Percentiles rank a stretch among this genome's conserved stretches.
Evolutionary conservation across 352 stramenopile genomes (phyloP).

Genomic region (Salisapilia sapeloensis): DNA sequence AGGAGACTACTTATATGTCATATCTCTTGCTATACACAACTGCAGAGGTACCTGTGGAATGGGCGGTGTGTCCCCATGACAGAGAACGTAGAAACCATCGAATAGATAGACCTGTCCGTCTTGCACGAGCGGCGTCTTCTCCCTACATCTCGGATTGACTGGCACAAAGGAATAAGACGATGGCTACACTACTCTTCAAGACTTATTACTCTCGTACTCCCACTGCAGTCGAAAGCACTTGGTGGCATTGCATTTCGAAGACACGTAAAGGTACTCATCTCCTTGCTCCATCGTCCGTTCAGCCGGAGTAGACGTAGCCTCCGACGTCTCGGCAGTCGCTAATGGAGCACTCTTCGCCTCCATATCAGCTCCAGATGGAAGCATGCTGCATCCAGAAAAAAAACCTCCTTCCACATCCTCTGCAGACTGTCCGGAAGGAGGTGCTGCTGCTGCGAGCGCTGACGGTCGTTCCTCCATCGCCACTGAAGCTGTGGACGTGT

Average conservation of each 20-base stretch:
- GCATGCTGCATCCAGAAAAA: no score
- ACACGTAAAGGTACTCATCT: slow-evolving; percentile 42
- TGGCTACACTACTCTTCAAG: background rate
- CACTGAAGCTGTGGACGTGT: no score
- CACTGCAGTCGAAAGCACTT: slow-evolving; percentile 64
- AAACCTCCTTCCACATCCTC: no score
- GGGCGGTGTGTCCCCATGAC: slow-evolving; percentile 26
- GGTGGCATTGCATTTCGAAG: slow-evolving; percentile 32
- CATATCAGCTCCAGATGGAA: no score
- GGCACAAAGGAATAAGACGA: background rate
- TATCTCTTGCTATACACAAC: background rate
- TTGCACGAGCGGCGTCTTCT: slow-evolving; percentile 56
- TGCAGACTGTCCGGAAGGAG: no score
- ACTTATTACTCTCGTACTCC: slow-evolving; percentile 50
- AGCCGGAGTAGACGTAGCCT: slow-evolving; percentile 2
- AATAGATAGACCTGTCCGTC: slow-evolving; percentile 55
- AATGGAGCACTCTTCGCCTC: no score
- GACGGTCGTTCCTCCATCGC: no score
- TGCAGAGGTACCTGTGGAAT: slow-evolving; percentile 28
- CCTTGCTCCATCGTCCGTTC: slow-evolving; percentile 2
- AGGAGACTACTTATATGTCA: background rate
- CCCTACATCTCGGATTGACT: slow-evolving; percentile 63
- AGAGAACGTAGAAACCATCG: slow-evolving; percentile 76
- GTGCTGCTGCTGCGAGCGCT: no score
- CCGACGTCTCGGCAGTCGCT: no score